Base-by-base conservation (phyloP, 257 asterid genomes). In the Catharanthus roseus region DNA sequence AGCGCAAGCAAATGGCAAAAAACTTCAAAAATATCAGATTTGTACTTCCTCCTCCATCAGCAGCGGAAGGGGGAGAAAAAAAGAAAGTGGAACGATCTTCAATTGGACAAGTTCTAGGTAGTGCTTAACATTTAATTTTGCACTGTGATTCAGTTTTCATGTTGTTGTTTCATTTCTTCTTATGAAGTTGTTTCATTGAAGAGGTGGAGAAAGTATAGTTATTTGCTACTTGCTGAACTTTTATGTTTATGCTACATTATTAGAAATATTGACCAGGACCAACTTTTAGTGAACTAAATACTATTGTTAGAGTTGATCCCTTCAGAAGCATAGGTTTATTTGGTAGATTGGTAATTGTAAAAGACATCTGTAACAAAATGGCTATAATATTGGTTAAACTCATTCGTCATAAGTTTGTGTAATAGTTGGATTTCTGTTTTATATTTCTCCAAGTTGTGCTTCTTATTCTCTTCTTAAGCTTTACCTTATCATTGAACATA, bases 121-220 rank as follows among this genome's bases (percentile, higher is more conserved):
- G n/a, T n/a, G n/a, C 76, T 80, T 93, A 9, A 84, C 33, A 28
- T 41, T 2, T 39, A 31, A 28, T 50, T 24, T 47, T 31, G 21
- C 18, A 10, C 21, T 51, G 18, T 2, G 61, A 18, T 67, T 67
- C 18, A 5, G 10, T 19, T 13, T 5, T 60, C 1, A 16, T 49
- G 0, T 18, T 49, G 23, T 49, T 49, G 23, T 19, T 26, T 6
- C 23, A 10, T 45, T 45, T 45, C 18, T 19, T 45, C 19, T 45
- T 29, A 31, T 18, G 42, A 31, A 29, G 23, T 60, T 18, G 42
- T 60, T 31, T 5, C 41, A 33, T 15, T 5, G 6, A 10, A 15
- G 10, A n/a, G n/a, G n/a, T n/a, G n/a, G n/a, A n/a, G n/a, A n/a
- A n/a, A n/a, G n/a, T n/a, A n/a, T n/a, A n/a, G n/a, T n/a, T n/a